phyloP scores from a whole-genome alignment of 129 eudicot genomes.

The Saposhnikovia divaricata region DNA sequence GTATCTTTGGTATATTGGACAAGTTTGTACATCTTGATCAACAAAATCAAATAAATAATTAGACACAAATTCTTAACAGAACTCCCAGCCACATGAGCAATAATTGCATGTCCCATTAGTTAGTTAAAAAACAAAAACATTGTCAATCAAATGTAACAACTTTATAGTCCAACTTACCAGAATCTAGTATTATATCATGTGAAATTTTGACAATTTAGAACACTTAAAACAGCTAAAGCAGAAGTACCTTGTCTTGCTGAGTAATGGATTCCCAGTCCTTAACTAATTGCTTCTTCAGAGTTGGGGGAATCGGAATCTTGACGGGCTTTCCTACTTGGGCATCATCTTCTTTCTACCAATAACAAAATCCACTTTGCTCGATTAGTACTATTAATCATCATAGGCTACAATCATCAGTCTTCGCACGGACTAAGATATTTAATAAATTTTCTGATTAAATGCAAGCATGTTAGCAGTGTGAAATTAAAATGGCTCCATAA shows the following conservation, averaged over 20 bases:
- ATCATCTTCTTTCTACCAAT: conserved; percentile 49
- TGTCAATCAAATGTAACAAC: not conserved
- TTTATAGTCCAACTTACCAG: not conserved
- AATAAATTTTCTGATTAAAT: not conserved
- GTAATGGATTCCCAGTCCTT: conserved; percentile 87
- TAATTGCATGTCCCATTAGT: not conserved
- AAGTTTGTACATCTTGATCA: not conserved
- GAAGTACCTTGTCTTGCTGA: conserved; percentile 69
- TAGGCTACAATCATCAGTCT: not conserved
- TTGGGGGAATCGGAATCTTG: conserved; percentile 81
- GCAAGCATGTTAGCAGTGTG: not conserved
- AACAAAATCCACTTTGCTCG: not conserved
- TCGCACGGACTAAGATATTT: not conserved
- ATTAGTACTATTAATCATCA: not conserved
- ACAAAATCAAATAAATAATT: not conserved
- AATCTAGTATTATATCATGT: not conserved
- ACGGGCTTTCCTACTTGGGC: conserved; percentile 55
- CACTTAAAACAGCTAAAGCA: not conserved
- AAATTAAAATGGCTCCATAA: not conserved
- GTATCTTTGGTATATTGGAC: not conserved
- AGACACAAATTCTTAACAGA: not conserved
- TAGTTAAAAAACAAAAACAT: not conserved
- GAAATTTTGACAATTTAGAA: not conserved
- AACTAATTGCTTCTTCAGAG: conserved; percentile 76
- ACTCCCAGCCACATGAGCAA: not conserved